Evolutionary conservation across 2,329 filamentous ascomycete genomes (phyloP).

Genomic region (Biscogniauxia sp.): DNA sequence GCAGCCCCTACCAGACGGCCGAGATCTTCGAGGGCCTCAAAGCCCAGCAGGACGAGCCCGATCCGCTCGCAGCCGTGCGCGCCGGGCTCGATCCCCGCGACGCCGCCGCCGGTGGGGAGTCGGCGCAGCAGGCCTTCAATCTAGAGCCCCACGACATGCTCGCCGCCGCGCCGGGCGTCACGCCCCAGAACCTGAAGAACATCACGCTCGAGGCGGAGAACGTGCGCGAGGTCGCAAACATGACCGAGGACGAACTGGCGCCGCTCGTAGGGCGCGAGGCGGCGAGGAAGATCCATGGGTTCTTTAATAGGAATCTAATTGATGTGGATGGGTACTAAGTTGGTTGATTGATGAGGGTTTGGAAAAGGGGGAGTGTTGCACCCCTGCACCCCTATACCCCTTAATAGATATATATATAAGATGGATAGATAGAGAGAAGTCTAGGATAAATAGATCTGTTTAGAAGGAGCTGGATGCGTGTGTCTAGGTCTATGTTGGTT

Average conservation of each 20-base stretch:
- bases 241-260: slow-evolving; percentile 70
- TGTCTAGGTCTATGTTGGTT: no score
- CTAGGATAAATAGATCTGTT: no score
- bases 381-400: no score
- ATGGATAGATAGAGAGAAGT: no score
- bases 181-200: slow-evolving; percentile 70
- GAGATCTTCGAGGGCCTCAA: slow-evolving; percentile 96
- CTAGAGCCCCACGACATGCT: slow-evolving; percentile 90
- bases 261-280: slow-evolving; percentile 75
- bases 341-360: neutral
- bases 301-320: slow-evolving; percentile 70
- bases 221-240: slow-evolving; percentile 81
- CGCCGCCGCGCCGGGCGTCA: slow-evolving; percentile 78
- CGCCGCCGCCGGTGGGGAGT: slow-evolving; percentile 57
- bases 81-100: slow-evolving; percentile 64
- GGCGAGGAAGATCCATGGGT: slow-evolving; percentile 71
- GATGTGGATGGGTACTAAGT: slow-evolving; percentile 42
- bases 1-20: slow-evolving; percentile 89
- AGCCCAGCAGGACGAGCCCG: slow-evolving; percentile 83
- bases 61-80: slow-evolving; percentile 82
- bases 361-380: no score
- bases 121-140: slow-evolving; percentile 70
- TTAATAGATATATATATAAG: no score
- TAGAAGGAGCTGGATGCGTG: no score
- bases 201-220: slow-evolving; percentile 72